These are phyloP conservation scores for Citrullus mucosospermus DNA, from an alignment of 306 rosid species.

Conservation along the genomic window DNA sequence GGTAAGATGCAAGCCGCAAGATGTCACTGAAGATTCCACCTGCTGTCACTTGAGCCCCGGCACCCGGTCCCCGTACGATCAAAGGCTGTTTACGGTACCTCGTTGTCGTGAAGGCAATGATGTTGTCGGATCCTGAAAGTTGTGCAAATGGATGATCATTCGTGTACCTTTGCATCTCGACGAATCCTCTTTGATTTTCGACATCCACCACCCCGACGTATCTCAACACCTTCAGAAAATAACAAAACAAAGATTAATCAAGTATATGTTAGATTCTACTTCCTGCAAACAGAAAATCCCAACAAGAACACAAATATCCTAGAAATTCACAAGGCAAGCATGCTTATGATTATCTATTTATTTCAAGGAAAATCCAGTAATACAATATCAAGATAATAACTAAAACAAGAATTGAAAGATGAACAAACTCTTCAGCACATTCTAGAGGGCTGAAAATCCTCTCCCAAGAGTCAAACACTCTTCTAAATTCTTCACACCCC, in stretches of 20 bases:
- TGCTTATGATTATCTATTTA: too few species aligned
- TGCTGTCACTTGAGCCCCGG: constrained; percentile 97
- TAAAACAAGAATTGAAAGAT: too few species aligned
- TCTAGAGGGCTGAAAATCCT: too few species aligned
- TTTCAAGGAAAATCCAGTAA: too few species aligned
- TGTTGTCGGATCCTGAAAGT: constrained; percentile 83
- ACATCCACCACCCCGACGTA: constrained; percentile 92
- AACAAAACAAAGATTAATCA: not conserved
- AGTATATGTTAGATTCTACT: too few species aligned
- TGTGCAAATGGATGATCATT: constrained; percentile 96
- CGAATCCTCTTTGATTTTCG: constrained; percentile 49
- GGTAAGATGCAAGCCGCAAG: constrained; percentile 91
- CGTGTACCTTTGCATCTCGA: constrained; percentile 68
- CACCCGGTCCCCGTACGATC: constrained; percentile 93
- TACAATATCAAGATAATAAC: too few species aligned
- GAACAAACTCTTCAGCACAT: too few species aligned
- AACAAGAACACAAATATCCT: too few species aligned
- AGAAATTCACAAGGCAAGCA: too few species aligned
- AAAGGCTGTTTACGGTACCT: constrained; percentile 78
- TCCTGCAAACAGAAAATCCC: too few species aligned
- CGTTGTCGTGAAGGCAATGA: constrained; percentile 79
- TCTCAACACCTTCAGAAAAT: constrained; percentile 71
- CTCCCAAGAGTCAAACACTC: too few species aligned
- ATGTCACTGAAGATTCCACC: constrained; percentile 92
- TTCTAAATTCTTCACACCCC: too few species aligned